Percentiles rank a stretch among this genome's conserved stretches.
Conservation (phyloP, 2,329 filamentous ascomycete species). For the Sclerotiophoma versabilis region DNA sequence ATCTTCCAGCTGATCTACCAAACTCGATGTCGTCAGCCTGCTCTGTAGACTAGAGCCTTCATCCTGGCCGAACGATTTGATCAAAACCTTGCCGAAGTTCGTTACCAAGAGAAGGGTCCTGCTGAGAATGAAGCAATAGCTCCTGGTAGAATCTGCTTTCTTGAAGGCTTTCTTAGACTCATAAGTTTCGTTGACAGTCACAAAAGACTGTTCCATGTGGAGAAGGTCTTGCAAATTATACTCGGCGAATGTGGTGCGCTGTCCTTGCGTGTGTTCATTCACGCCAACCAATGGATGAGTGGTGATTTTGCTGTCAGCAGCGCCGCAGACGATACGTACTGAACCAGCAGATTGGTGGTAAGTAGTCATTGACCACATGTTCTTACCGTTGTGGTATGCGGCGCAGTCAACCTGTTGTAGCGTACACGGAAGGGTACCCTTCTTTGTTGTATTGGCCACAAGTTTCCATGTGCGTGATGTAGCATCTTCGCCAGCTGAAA, state of each 20-base stretch:
- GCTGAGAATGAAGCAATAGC: conserved; percentile 68
- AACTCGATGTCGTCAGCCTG: conserved; percentile 28
- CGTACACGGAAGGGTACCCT: conserved; percentile 25
- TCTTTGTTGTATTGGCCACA: conserved; percentile 7
- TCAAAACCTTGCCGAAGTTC: conserved; percentile 64
- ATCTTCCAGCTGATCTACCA: conserved; percentile 44
- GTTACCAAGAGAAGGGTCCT: conserved; percentile 65
- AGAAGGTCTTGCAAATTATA: conserved; percentile 39
- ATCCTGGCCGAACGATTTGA: conserved; percentile 35
- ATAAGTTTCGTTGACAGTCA: not conserved
- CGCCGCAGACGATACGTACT: conserved; percentile 60
- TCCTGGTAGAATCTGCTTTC: conserved; percentile 58
- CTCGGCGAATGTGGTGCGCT: conserved; percentile 18
- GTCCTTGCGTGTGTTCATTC: not conserved
- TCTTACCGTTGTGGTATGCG: conserved; percentile 80
- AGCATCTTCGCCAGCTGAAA: conserved; percentile 87
- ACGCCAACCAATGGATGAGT: conserved; percentile 20
- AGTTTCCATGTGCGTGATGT: conserved; percentile 74
- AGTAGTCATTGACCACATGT: conserved; percentile 74
- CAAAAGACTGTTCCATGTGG: conserved; percentile 15
- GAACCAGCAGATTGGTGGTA: conserved; percentile 4
- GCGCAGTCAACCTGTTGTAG: conserved; percentile 64
- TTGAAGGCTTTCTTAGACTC: conserved; percentile 30
- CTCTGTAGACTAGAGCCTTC: not conserved
- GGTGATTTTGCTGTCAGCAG: conserved; percentile 75